phyloP scores from a whole-genome alignment of 2,329 filamentous ascomycete genomes.

The Clarireedia hainanense region DNA sequence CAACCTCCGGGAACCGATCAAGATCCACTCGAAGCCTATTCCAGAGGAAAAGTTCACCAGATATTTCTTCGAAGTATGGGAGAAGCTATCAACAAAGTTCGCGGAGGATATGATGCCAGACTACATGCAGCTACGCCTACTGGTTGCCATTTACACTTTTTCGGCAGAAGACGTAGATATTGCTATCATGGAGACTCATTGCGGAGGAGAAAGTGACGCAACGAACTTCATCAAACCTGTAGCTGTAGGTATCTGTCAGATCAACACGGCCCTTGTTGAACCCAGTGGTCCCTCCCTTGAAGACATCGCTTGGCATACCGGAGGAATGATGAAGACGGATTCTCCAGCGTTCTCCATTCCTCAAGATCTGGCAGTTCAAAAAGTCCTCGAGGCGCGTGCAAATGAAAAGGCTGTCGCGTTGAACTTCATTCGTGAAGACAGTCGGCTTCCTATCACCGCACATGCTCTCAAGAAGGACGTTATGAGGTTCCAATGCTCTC shows the following conservation, averaged over 20 bases:
- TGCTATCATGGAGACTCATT: constrained; percentile 56
- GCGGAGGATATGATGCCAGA: constrained; percentile 41
- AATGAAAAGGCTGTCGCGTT: constrained; percentile 37
- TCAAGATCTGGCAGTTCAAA: constrained; percentile 39
- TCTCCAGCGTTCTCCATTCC: constrained; percentile 49
- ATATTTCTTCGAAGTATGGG: constrained; percentile 11
- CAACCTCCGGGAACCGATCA: constrained; percentile 56
- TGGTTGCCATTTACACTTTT: constrained; percentile 59
- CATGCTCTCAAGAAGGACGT: constrained; percentile 39
- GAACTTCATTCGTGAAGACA: constrained; percentile 19
- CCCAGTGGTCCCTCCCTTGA: constrained; percentile 52
- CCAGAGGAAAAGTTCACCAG: constrained; percentile 47
- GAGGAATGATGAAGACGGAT: constrained; percentile 57
- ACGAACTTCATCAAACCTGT: constrained; percentile 53
- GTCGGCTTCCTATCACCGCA: constrained; percentile 10
- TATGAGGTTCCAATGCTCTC: constrained; percentile 47
- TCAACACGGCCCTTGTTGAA: constrained; percentile 59
- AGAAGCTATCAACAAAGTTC: constrained; percentile 24
- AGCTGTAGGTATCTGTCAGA: constrained; percentile 50
- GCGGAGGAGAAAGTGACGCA: constrained; percentile 58
- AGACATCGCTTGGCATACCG: constrained; percentile 65
- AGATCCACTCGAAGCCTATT: constrained; percentile 48
- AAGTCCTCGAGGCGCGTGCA: constrained; percentile 43
- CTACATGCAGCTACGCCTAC: constrained; percentile 51
- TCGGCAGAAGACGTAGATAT: constrained; percentile 52